Evolutionary conservation across 148 eudicot species (phyloP), one percentile per base, ranked within the genome.

Genomic region (Spergularia marina): DNA sequence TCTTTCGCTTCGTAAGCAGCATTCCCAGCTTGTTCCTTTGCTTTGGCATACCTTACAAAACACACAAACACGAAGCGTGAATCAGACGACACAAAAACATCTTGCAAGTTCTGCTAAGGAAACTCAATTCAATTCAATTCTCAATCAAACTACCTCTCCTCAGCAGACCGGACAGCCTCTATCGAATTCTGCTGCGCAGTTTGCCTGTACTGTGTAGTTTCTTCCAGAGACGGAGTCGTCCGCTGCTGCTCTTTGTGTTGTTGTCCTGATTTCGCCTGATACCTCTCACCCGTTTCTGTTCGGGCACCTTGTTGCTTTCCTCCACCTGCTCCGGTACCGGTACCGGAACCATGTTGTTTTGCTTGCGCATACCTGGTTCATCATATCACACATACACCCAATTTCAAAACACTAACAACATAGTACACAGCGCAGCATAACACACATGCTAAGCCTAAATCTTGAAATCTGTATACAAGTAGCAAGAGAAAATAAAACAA

Each of bases 101-200:
- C 2, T 30, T 30, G 1, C 36, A 30, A 30, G 36, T 30, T 30
- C 4, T 30, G 36, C 36, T 30, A 30, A 30, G 36, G 2, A 30
- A 20, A 63, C n/a, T n/a, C n/a, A n/a, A n/a, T n/a, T 63, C 6
- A 63, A 30, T 30, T 10, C n/a, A 41, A 7, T 15, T 0, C 15
- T 20, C 71, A 68, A 18, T 12, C 2, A 58, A 40, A 17, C 53
- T 80, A 87, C 82, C 87, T 74, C 57, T 89, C 87, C 53, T 91
- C 86, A 11, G 95, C 98, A 0, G 87, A 89, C 52, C 79, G 75
- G 47, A 90, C 73, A 1, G 91, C 84, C 4, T 94, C 93, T 23
- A 85, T 68, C 0, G 97, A 94, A 21, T 86, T 86, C 74, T 90
- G 93, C 70, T 94, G 98, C 1, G 98, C 98, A 34, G 74, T 75